Evolutionary conservation across 345 rosid genomes (phyloP), one percentile per base, ranked within the genome.

Genomic region (Pistacia integerrima): DNA sequence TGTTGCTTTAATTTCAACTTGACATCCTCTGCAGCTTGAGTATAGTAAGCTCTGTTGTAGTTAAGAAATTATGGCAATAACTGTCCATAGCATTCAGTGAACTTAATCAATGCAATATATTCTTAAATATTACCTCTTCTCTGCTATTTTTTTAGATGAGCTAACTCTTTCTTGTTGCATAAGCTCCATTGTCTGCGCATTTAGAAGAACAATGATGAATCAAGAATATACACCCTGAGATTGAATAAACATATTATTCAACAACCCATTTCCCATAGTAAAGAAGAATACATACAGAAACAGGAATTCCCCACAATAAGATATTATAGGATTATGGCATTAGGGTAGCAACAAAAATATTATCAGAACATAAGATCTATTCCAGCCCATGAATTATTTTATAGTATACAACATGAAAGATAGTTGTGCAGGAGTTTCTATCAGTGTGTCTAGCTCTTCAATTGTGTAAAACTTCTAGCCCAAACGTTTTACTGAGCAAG

Each of bases 151-250:
- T 55, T 88, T 78, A 77, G 82, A 82, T 72, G 88, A 58, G 77
- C 83, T 86, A 73, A 74, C 77, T 66, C 85, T 85, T 79, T 94
- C 89, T 81, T 84, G 93, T 72, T 81, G 82, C 64, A 92, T 80
- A 73, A 89, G 93, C 84, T 82, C 91, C 85, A 88, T 7, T 20
- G 89, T 88, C 96, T 92, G 79, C 25, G 48, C 44, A 22, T 36
- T 52, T 25, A 67, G 67, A 13, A 67, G 64, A 35, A 8, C 54
- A 20, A 44, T 9, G 36, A 54, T 35, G 46, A 46, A 60, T 46
- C 18, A 48, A 28, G 22, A 73, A 48, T 3, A 48, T 38, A 49
- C 33, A 30, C 55, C 41, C 59, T 49, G 30, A 51, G 59, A 11
- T 16, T 9, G 22, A 51, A 68, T 16, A 13, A 51, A 54, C 2